phyloP scores from a whole-genome alignment of 257 asterid genomes.

The Capsicum pubescens region DNA sequence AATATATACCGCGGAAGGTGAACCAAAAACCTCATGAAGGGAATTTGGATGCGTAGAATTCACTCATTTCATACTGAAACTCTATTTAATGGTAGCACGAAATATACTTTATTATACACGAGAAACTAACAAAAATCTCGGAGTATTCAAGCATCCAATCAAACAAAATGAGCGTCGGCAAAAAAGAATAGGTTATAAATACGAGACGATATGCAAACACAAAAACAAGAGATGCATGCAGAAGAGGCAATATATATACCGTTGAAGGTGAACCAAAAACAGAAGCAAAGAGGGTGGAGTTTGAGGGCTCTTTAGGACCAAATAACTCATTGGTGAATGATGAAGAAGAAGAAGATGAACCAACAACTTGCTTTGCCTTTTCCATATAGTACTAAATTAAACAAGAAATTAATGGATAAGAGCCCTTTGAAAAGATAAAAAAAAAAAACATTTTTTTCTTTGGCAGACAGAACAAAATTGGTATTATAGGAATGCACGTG shows the following conservation, averaged over 20 bases:
- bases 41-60: too few relatives aligned
- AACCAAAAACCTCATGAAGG: slow-evolving; percentile 53
- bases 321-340: slow-evolving; percentile 66
- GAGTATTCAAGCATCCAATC: too few relatives aligned
- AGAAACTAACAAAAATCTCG: too few relatives aligned
- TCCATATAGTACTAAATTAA: slow-evolving; percentile 50
- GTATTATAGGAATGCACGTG: slow-evolving; percentile 29
- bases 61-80: too few relatives aligned
- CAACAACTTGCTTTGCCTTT: slow-evolving; percentile 54
- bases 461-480: neutral
- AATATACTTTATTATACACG: too few relatives aligned
- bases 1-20: slow-evolving; percentile 57
- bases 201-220: neutral
- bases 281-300: slow-evolving; percentile 54
- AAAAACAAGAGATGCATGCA: neutral
- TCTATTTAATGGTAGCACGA: too few relatives aligned
- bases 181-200: neutral
- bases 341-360: slow-evolving; percentile 56
- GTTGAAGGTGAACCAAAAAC: slow-evolving; percentile 67
- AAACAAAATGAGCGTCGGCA: too few relatives aligned
- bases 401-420: neutral
- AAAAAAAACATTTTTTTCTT: neutral
- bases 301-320: slow-evolving; percentile 70
- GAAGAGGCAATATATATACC: slow-evolving; percentile 43
- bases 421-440: neutral